phyloP scores from a whole-genome alignment of 192 early-diverging fungal species.

The Coemansia guatemalensis region DNA sequence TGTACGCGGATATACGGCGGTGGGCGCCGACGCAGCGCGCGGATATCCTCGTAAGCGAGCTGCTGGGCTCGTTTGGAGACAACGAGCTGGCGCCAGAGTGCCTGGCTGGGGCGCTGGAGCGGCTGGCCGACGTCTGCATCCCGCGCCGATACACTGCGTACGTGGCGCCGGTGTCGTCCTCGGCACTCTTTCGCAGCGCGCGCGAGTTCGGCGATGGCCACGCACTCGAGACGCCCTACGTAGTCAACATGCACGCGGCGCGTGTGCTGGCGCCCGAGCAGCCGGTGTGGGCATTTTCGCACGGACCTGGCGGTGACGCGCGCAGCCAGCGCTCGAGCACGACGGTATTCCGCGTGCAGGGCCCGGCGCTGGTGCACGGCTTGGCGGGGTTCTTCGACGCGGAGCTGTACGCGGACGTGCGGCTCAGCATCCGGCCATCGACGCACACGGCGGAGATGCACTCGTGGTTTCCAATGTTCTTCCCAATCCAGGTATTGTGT shows the following conservation, averaged over 20 bases:
- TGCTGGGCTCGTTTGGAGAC: constrained; percentile 97
- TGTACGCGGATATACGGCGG: constrained; percentile 89
- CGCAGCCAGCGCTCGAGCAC: constrained; percentile 63
- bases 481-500: constrained; percentile 70
- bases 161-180: constrained; percentile 84
- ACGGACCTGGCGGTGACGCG: constrained; percentile 56
- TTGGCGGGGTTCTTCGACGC: constrained; percentile 97
- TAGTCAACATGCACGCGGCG: constrained; percentile 91
- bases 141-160: constrained; percentile 84
- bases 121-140: constrained; percentile 78
- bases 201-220: constrained; percentile 61
- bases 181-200: constrained; percentile 77
- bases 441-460: constrained; percentile 94
- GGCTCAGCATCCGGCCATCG: constrained; percentile 74
- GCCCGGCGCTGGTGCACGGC: constrained; percentile 79
- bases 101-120: constrained; percentile 81
- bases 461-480: constrained; percentile 98
- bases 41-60: constrained; percentile 94
- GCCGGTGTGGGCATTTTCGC: constrained; percentile 79
- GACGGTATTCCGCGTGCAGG: constrained; percentile 56
- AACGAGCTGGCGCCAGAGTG: constrained; percentile 99
- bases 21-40: constrained; percentile 72
- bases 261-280: constrained; percentile 66
- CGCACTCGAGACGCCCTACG: constrained; percentile 91
- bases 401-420: constrained; percentile 81